A percentile compares a stretch with the other conserved stretches of the same genome.
Conservation (phyloP, 805 yeast genomes). For the Metschnikowia cubensis region DNA sequence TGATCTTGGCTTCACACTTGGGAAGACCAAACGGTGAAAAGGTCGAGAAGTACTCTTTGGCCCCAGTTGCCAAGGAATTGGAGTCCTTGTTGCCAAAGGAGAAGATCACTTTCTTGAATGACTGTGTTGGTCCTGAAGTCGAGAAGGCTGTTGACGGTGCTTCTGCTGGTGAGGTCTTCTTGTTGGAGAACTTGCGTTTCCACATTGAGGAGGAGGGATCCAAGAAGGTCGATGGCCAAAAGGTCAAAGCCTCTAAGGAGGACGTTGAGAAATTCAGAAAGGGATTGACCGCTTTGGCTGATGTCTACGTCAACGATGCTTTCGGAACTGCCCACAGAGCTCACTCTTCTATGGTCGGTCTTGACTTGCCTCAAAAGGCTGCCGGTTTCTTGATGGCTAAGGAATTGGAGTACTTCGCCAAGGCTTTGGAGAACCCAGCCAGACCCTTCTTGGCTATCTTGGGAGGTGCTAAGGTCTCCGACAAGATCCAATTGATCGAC, state of each 20-base stretch:
- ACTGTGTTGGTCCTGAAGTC: conserved; percentile 91
- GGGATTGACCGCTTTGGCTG: conserved; percentile 88
- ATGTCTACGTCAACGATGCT: conserved; percentile 87
- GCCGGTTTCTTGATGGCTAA: conserved; percentile 98
- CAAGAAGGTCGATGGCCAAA: conserved; percentile 81
- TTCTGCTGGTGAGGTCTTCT: conserved; percentile 74
- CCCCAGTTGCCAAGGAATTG: conserved; percentile 91
- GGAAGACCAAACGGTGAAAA: conserved; percentile 99
- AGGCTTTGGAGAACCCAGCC: conserved; percentile 96
- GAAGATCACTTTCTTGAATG: conserved; percentile 77
- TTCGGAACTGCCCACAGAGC: conserved; percentile 99
- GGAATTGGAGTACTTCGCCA: conserved; percentile 95
- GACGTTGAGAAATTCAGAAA: conserved; percentile 84
- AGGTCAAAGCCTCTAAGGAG: conserved; percentile 86
- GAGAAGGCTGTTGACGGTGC: conserved; percentile 74
- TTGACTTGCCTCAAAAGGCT: conserved; percentile 92
- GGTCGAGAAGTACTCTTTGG: conserved; percentile 80
- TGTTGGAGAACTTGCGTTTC: conserved; percentile 96
- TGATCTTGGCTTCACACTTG: conserved; percentile 92
- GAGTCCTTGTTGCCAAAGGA: conserved; percentile 59
- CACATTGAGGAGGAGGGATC: conserved; percentile 98
- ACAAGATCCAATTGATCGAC: conserved; percentile 97
- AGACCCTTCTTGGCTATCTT: conserved; percentile 98
- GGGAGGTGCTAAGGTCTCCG: conserved; percentile 99
- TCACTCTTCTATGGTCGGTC: conserved; percentile 98